phyloP scores from a whole-genome alignment of 352 stramenopile species.

The Phytopythium boreale region DNA sequence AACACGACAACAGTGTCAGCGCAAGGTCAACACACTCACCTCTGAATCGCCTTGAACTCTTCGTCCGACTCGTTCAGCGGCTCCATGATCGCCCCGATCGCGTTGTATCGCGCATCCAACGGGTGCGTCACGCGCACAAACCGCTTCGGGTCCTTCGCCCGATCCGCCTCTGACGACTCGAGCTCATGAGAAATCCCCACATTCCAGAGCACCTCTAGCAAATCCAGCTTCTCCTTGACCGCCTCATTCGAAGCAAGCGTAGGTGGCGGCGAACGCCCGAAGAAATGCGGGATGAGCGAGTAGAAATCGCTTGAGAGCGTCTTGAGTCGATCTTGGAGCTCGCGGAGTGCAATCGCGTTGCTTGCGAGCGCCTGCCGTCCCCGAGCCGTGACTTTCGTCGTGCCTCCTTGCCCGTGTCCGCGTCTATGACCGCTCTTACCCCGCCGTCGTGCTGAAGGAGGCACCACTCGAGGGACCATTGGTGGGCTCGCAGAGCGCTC shows the following conservation, averaged over 20 bases:
- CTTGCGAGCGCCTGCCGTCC: constrained; percentile 12
- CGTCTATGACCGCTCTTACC: not conserved
- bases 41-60: constrained; percentile 57
- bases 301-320: constrained; percentile 65
- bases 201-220: constrained; percentile 59
- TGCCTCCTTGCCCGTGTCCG: constrained; percentile 16
- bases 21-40: constrained; percentile 25
- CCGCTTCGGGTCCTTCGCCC: not conserved
- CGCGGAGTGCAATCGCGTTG: constrained; percentile 12
- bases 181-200: constrained; percentile 57
- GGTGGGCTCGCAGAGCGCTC: constrained; percentile 17
- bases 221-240: constrained; percentile 55
- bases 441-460: not conserved
- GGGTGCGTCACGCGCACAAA: constrained; percentile 16
- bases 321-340: constrained; percentile 39
- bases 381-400: constrained; percentile 11
- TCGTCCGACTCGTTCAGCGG: constrained; percentile 25
- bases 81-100: constrained; percentile 49
- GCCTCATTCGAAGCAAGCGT: constrained; percentile 49
- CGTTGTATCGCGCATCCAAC: constrained; percentile 50
- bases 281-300: constrained; percentile 67
- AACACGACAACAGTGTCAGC: no score
- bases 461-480: constrained; percentile 16
- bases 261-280: constrained; percentile 48
- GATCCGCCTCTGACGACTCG: constrained; percentile 27